Conservation (phyloP, 2,329 filamentous ascomycete species). For the Pezicula rhizophila region DNA sequence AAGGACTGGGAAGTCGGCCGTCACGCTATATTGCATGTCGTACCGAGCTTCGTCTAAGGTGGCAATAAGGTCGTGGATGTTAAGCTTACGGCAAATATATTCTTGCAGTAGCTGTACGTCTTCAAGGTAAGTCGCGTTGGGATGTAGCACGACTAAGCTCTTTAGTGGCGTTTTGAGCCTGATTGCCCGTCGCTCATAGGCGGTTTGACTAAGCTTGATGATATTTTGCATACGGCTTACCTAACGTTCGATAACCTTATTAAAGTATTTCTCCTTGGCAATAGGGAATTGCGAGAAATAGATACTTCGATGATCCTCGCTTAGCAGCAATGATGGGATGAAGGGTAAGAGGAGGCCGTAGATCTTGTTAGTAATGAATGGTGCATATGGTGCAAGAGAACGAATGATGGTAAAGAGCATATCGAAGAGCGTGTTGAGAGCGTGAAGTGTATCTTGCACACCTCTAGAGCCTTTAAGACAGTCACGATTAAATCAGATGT, state of each 20-base stretch:
- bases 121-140: conserved; percentile 74
- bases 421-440: conserved; percentile 90
- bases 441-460: conserved; percentile 78
- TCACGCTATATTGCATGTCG: conserved; percentile 84
- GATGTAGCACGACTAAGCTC: conserved; percentile 82
- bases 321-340: conserved; percentile 66
- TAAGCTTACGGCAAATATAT: conserved; percentile 91
- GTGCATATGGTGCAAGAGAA: conserved; percentile 87
- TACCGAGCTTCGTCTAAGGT: conserved; percentile 85
- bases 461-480: conserved; percentile 90
- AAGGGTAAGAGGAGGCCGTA: conserved; percentile 77
- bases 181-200: conserved; percentile 76
- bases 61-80: conserved; percentile 77
- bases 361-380: conserved; percentile 92
- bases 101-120: conserved; percentile 78
- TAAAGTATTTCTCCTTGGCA: conserved; percentile 81
- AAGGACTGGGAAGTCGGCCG: conserved; percentile 86
- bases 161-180: conserved; percentile 88
- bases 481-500: conserved; percentile 90
- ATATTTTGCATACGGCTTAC: conserved; percentile 91
- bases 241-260: conserved; percentile 76
- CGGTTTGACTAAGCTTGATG: conserved; percentile 81
- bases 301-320: conserved; percentile 74
- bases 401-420: conserved; percentile 84
- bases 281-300: conserved; percentile 91